Conservation (phyloP, 331 rosid genomes). For the Prunus yedoensis region DNA sequence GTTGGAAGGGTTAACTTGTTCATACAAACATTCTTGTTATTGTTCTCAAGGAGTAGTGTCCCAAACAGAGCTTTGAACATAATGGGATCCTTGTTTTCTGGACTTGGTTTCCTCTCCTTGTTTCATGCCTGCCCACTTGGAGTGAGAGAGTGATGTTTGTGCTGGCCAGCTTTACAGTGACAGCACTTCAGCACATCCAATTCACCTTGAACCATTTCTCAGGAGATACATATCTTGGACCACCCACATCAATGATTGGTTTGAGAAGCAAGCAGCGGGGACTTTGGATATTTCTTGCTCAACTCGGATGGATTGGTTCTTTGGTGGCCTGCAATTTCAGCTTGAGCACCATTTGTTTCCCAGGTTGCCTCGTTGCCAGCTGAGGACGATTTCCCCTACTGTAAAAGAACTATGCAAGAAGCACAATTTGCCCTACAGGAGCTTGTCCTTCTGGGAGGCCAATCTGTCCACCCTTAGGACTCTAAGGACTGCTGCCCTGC, state of each 20-base stretch:
- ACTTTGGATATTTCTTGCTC: constrained; percentile 62
- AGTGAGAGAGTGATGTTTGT: constrained; percentile 65
- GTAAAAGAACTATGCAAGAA: constrained; percentile 69
- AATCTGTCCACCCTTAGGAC: constrained; percentile 44
- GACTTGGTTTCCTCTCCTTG: constrained; percentile 75
- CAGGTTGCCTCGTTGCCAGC: constrained; percentile 55
- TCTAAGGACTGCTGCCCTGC: constrained; percentile 48
- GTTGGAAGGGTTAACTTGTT: constrained; percentile 57
- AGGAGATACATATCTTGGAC: constrained; percentile 64
- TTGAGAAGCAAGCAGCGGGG: constrained; percentile 75
- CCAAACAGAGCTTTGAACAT: constrained; percentile 62
- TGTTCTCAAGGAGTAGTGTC: constrained; percentile 43
- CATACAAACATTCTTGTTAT: constrained; percentile 58
- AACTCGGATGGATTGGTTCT: constrained; percentile 59
- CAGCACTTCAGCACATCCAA: too few relatives aligned
- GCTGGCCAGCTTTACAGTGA: constrained; percentile 51
- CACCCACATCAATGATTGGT: constrained; percentile 72
- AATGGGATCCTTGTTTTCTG: constrained; percentile 66
- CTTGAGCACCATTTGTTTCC: constrained; percentile 72
- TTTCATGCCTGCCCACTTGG: constrained; percentile 68
- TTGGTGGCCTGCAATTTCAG: constrained; percentile 63
- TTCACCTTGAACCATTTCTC: constrained; percentile 77
- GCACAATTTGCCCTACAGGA: constrained; percentile 67
- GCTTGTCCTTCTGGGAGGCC: constrained; percentile 69
- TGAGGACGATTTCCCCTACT: constrained; percentile 58